Evolutionary conservation across 2,329 filamentous ascomycete species (phyloP), one percentile per base, ranked within the genome.

Genomic region (Scedosporium dehoogii): DNA sequence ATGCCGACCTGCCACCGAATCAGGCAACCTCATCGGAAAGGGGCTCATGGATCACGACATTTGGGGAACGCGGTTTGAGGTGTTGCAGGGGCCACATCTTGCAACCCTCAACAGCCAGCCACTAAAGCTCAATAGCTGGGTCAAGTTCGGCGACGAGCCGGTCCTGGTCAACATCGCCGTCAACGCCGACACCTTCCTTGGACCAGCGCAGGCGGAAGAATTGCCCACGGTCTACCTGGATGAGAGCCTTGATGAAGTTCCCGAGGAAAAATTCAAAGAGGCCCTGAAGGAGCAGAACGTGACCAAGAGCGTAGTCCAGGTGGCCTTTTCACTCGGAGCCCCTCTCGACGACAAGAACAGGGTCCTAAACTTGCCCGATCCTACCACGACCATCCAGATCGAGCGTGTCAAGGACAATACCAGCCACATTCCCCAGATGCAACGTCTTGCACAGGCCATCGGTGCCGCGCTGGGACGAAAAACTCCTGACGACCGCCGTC

Each of bases 11-110:
- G 59, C 59, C 10, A 42, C 41, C 1, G 27, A 42, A n/a, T 61
- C 59, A 4, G 59, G 46, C 3, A 61, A 61, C 6, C 48, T 61
- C 27, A 48, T 61, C 59, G 59, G 59, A 10, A 55, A 42, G 48
- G 59, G 59, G n/a, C 59, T 61, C 48, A 61, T 55, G 59, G 59
- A 61, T 29, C 59, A 61, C 59, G 59, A 56, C 25, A 51, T 61
- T 9, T 56, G 48, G 59, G 59, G 59, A 18, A 61, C 59, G 3
- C 27, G 59, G n/a, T 61, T 61, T 33, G 59, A 61, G 33, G 48
- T 61, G 16, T 18, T 61, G 2, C 59, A 55, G 46, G 27, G 59
- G 14, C 59, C 59, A 3, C 59, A 61, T 41, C 59, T 61, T 21
- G 29, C 46, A 7, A 56, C 27, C 18, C 25, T 61, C 7, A 61